Conservation (phyloP, 495 filamentous ascomycete genomes). For the Neurospora hispaniola region DNA sequence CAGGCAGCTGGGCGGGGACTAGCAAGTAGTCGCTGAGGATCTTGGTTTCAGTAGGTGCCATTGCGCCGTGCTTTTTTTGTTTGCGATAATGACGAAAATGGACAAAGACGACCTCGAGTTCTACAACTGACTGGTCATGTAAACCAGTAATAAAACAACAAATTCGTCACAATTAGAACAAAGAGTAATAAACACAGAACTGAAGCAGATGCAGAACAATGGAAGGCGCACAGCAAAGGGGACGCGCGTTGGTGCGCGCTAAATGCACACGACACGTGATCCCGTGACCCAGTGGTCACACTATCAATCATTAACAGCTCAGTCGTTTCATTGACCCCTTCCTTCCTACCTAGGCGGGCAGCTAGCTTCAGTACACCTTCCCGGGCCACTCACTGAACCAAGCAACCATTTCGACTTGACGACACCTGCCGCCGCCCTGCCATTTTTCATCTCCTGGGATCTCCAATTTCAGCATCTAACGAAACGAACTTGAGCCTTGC, state of each 20-base stretch:
- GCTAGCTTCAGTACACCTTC: background rate
- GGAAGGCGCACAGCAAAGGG: background rate
- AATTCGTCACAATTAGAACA: background rate
- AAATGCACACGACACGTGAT: background rate
- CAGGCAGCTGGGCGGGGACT: slow-evolving; percentile 58
- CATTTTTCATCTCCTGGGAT: background rate
- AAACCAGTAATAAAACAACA: background rate
- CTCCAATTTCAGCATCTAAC: background rate
- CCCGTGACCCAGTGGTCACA: background rate
- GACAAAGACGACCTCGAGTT: background rate
- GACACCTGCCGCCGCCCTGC: background rate
- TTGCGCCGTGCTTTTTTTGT: slow-evolving; percentile 18
- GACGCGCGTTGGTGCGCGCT: slow-evolving; percentile 6
- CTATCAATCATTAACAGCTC: background rate
- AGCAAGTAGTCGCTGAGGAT: slow-evolving; percentile 74
- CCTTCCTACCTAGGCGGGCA: background rate
- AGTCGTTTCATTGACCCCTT: background rate
- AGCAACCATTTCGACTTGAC: background rate
- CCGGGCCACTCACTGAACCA: background rate
- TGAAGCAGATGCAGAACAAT: background rate
- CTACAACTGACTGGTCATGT: background rate
- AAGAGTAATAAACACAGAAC: background rate
- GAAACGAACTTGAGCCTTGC: background rate
- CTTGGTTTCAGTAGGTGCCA: slow-evolving; percentile 61
- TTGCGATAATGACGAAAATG: background rate